phyloP scores from a whole-genome alignment of 805 yeast genomes.

The Kuraishia capsulata region DNA sequence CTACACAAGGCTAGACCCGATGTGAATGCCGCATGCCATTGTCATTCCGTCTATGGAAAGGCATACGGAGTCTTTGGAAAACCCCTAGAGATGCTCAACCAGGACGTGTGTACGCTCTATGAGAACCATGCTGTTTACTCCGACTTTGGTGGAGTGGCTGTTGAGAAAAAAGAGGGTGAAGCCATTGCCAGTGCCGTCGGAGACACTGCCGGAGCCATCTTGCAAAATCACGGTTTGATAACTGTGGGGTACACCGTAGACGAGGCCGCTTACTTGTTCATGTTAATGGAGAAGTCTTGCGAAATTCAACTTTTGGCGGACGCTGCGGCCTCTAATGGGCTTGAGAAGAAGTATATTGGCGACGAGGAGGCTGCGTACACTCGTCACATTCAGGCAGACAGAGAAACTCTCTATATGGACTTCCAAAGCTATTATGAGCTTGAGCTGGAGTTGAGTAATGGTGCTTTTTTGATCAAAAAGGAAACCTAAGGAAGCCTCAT shows the following conservation, averaged over 20 bases:
- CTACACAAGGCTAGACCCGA: conserved; percentile 63
- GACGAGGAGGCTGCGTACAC: conserved; percentile 66
- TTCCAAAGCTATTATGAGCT: conserved; percentile 62
- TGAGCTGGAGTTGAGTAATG: conserved; percentile 21
- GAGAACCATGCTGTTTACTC: conserved; percentile 55
- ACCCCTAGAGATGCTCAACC: conserved; percentile 71
- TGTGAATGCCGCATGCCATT: conserved; percentile 63
- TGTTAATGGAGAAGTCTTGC: conserved; percentile 56
- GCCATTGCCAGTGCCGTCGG: conserved; percentile 57
- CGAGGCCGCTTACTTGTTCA: conserved; percentile 63
- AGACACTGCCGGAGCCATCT: conserved; percentile 44
- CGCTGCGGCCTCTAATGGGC: conserved; percentile 32
- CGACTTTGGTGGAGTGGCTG: conserved; percentile 74
- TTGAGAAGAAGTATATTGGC: conserved; percentile 31
- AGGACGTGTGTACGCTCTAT: conserved; percentile 65
- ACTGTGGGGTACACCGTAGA: conserved; percentile 66
- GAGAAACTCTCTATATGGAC: conserved; percentile 61
- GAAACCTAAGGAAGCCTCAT: no score
- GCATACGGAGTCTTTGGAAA: conserved; percentile 58
- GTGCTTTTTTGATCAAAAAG: conserved; percentile 3
- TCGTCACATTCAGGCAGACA: conserved; percentile 47
- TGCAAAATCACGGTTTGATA: conserved; percentile 66
- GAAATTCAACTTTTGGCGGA: conserved; percentile 60
- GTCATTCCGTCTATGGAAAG: conserved; percentile 58
- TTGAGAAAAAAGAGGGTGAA: conserved; percentile 55